These are phyloP conservation scores for Croton setiger DNA, from an alignment of 441 rosid genomes.

Conservation along the genomic window DNA sequence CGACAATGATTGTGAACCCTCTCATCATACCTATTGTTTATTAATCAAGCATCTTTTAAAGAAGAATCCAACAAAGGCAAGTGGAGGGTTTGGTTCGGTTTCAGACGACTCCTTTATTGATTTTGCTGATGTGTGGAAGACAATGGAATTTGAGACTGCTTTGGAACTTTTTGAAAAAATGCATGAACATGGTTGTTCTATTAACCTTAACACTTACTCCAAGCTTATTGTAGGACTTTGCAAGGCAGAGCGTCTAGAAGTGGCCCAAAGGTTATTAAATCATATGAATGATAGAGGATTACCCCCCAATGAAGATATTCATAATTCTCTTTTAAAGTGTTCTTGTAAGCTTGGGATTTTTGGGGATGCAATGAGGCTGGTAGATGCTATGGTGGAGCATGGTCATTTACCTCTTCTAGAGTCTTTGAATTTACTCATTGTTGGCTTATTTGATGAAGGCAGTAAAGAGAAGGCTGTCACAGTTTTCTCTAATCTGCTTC, in stretches of 20 bases:
- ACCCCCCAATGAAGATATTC: constrained; percentile 46
- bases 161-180: constrained; percentile 54
- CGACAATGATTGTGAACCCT: constrained; percentile 68
- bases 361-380: constrained; percentile 44
- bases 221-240: constrained; percentile 65
- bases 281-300: constrained; percentile 53
- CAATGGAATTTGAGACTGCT: constrained; percentile 47
- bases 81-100: constrained; percentile 30
- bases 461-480: constrained; percentile 44
- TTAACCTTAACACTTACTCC: constrained; percentile 46
- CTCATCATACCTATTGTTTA: constrained; percentile 53
- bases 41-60: constrained; percentile 51
- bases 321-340: constrained; percentile 56
- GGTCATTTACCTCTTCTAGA: constrained; percentile 64
- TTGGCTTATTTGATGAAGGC: constrained; percentile 53
- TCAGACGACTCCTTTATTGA: constrained; percentile 27
- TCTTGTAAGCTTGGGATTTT: constrained; percentile 46
- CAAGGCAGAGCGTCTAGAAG: constrained; percentile 39
- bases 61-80: constrained; percentile 36
- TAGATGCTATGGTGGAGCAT: constrained; percentile 49
- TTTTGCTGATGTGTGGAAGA: constrained; percentile 48
- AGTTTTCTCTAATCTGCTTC: constrained; percentile 49
- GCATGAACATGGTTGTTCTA: constrained; percentile 51
- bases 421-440: constrained; percentile 53
- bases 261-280: constrained; percentile 45